Percentiles rank a stretch among this genome's conserved stretches.
Conservation (phyloP, 1,284 basidiomycete species). For the Irpex lacteus region DNA sequence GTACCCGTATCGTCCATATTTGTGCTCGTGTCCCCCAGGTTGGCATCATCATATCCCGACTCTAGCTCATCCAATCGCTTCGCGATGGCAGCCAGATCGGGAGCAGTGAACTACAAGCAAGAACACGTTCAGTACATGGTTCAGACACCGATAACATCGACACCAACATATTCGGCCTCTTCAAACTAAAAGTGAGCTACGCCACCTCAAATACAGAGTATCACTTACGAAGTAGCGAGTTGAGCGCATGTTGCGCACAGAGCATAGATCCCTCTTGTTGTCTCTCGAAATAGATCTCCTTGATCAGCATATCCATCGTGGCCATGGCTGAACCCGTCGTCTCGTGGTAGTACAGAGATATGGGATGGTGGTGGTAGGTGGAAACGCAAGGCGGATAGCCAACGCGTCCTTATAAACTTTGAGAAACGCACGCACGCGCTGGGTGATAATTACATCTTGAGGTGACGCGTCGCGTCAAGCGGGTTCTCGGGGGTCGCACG, state of each 20-base stretch:
- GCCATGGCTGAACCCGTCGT: conserved; percentile 41
- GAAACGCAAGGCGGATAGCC: neutral
- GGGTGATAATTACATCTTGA: neutral
- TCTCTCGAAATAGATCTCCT: conserved; percentile 70
- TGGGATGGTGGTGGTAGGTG: conserved; percentile 8
- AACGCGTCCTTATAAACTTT: neutral
- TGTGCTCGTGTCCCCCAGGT: conserved; percentile 43
- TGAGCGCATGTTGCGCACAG: conserved; percentile 85
- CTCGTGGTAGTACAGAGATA: neutral
- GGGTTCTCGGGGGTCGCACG: conserved; percentile 1
- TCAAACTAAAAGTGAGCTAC: conserved; percentile 13
- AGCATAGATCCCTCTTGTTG: conserved; percentile 78
- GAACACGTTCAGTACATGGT: conserved; percentile 9
- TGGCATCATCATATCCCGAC: conserved; percentile 41
- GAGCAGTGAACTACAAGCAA: conserved; percentile 67
- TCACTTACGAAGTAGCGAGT: conserved; percentile 65
- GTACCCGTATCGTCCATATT: conserved; percentile 91
- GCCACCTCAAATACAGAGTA: conserved; percentile 9
- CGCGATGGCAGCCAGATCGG: conserved; percentile 85
- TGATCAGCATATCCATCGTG: conserved; percentile 47
- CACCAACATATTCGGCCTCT: conserved; percentile 72
- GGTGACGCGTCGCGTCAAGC: conserved; percentile 11
- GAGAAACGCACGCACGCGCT: neutral
- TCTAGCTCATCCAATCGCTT: conserved; percentile 54
- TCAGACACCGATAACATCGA: neutral